Evolutionary conservation across 176 grass and related monocot genomes (phyloP), one percentile per base, ranked within the genome.

Genomic region (Eragrostis nindensis): DNA sequence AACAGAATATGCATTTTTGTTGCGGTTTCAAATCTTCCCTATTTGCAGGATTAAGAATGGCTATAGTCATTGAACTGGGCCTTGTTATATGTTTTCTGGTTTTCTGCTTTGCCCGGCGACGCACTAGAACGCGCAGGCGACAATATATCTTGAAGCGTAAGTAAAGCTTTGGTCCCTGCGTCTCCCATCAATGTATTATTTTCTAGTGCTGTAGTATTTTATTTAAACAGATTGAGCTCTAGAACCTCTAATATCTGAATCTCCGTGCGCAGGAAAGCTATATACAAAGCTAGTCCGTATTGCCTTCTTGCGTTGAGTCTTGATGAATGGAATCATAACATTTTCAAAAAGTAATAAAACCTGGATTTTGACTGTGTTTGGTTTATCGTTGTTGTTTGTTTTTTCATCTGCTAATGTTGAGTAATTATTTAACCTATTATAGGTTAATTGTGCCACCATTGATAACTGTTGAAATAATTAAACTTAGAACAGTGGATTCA

Each of bases 141-240:
- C 90, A 81, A 0, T 74, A 90, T 78, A 73, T 86, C 46, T 91
- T 85, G 86, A 89, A 84, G 73, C 69, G 81, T 90, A 89, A 90
- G 83, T 77, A 86, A 2, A 79, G 72, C 55, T 59, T 63, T 62
- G 36, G 0, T 18, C 50, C 77, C 44, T 57, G 2, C 47, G 18
- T 24, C 71, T 83, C 30, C 11, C n/a, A 53, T 62, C 57, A 25
- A 7, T 55, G 22, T 64, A 3, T 55, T 75, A 18, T 46, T 83
- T 41, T 19, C 32, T 36, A 36, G 32, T 63, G 8, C 21, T 24
- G 2, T 77, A 36, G 0, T 52, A 18, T 11, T 38, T 52, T 26
- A 47, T 27, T 66, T 14, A 48, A 74, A 47, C 13, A 41, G 3
- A 16, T 65, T 6, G 65, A 80, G 26, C 17, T 46, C 25, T 59